phyloP scores from a whole-genome alignment of 139 green algal species.

The Gonium pectorale region DNA sequence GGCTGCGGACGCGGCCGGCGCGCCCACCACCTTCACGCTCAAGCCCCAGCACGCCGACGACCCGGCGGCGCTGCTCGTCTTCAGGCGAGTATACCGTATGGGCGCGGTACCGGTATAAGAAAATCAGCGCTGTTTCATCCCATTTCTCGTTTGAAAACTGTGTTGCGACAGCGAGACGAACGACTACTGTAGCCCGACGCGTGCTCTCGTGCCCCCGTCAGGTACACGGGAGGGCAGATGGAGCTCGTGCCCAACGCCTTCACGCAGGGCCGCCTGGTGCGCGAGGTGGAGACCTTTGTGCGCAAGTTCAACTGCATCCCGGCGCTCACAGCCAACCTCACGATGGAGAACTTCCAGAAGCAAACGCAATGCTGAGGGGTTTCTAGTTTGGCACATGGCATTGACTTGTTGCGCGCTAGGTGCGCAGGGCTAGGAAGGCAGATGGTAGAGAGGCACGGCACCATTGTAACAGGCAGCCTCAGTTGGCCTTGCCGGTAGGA shows the following conservation, averaged over 20 bases:
- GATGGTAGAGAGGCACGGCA: too few species aligned
- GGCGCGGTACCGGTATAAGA: too few species aligned
- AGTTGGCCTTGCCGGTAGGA: too few species aligned
- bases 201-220: neutral
- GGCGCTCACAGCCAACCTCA: slow-evolving; percentile 89
- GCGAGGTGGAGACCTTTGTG: slow-evolving; percentile 84
- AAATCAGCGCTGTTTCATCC: too few species aligned
- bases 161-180: too few species aligned
- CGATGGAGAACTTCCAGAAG: slow-evolving; percentile 88
- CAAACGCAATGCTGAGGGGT: slow-evolving; percentile 66
- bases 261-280: slow-evolving; percentile 41
- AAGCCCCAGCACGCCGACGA: slow-evolving; percentile 64
- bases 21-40: slow-evolving; percentile 75
- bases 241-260: slow-evolving; percentile 78
- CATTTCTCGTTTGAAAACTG: too few species aligned
- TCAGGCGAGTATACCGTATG: slow-evolving; percentile 55
- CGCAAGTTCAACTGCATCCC: slow-evolving; percentile 81
- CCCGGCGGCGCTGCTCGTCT: slow-evolving; percentile 60
- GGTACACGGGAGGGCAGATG: slow-evolving; percentile 51
- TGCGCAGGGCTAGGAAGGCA: neutral
- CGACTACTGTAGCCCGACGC: neutral
- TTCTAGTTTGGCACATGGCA: too few species aligned
- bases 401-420: too few species aligned
- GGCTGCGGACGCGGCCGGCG: slow-evolving; percentile 46
- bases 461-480: too few species aligned